Evolutionary conservation across 192 early-diverging fungal genomes (phyloP).

Genomic region (Chytriomyces hyalinus): DNA sequence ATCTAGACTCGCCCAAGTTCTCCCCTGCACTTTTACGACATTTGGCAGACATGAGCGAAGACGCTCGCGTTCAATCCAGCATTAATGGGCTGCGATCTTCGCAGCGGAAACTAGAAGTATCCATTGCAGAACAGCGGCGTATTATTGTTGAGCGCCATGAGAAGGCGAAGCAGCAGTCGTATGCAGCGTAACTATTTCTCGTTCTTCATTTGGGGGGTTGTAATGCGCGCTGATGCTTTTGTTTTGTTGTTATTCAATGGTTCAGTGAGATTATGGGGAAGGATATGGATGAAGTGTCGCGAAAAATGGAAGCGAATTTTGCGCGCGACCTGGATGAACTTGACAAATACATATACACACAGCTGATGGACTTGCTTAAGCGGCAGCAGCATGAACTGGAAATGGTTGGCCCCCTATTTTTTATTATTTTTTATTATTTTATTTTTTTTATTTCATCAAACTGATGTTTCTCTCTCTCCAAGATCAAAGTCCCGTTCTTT

Average conservation of each 20-base stretch:
- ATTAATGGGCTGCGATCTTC: neutral
- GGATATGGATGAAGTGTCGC: neutral
- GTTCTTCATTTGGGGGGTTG: neutral
- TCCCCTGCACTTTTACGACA: conserved; percentile 13
- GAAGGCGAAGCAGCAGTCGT: conserved; percentile 3
- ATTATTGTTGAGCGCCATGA: conserved; percentile 19
- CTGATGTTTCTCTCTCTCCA: neutral
- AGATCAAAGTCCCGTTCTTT: conserved; percentile 29
- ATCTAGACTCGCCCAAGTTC: neutral
- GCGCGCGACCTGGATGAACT: neutral
- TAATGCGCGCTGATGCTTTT: too few relatives aligned
- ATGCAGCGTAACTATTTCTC: conserved; percentile 12
- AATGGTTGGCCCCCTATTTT: neutral
- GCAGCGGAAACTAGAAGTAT: neutral
- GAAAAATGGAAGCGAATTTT: neutral
- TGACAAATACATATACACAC: neutral
- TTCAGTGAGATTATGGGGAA: conserved; percentile 30
- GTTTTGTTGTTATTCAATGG: too few relatives aligned
- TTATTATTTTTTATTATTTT: neutral
- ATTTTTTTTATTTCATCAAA: neutral
- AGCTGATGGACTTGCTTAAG: conserved; percentile 22
- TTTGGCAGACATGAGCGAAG: conserved; percentile 6
- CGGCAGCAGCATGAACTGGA: conserved; percentile 24
- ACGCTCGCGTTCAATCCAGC: neutral
- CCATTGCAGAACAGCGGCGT: conserved; percentile 1